Evolutionary conservation across 202 grass and related monocot species (phyloP).

Genomic region (Schoenoplectus triqueter): DNA sequence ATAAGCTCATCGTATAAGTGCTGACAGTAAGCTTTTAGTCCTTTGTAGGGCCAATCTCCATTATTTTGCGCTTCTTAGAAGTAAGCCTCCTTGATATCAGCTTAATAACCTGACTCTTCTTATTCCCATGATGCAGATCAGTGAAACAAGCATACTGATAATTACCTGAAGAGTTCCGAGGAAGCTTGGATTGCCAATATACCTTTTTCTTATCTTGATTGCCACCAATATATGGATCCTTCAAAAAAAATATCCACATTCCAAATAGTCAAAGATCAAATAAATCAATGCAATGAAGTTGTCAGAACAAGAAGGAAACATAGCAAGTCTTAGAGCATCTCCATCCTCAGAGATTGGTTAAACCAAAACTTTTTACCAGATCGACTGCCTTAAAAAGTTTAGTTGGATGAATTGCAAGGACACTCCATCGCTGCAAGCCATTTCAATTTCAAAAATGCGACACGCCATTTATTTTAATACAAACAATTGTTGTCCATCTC

Average conservation of each 20-base stretch:
- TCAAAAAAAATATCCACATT: background rate
- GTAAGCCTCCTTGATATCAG: background rate
- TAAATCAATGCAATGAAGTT: background rate
- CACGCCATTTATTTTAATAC: too few relatives aligned
- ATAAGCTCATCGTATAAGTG: background rate
- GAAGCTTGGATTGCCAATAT: background rate
- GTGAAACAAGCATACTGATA: background rate
- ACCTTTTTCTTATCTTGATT: background rate
- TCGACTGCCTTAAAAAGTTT: too few relatives aligned
- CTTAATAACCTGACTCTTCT: slow-evolving; percentile 2
- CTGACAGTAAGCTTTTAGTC: background rate
- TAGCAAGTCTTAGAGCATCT: background rate
- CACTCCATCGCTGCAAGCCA: too few relatives aligned
- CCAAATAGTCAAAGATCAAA: background rate
- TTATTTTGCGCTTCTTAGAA: background rate
- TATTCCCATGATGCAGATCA: background rate
- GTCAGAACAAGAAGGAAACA: background rate
- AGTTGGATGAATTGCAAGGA: too few relatives aligned
- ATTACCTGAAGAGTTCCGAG: background rate
- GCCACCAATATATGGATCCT: background rate
- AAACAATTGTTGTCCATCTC: too few relatives aligned
- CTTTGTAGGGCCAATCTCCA: background rate
- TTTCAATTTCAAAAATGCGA: too few relatives aligned
- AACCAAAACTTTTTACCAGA: too few relatives aligned
- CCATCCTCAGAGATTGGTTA: too few relatives aligned